Evolutionary conservation across 2,329 filamentous ascomycete genomes (phyloP).

Genomic region (Lizonia empirigonia): DNA sequence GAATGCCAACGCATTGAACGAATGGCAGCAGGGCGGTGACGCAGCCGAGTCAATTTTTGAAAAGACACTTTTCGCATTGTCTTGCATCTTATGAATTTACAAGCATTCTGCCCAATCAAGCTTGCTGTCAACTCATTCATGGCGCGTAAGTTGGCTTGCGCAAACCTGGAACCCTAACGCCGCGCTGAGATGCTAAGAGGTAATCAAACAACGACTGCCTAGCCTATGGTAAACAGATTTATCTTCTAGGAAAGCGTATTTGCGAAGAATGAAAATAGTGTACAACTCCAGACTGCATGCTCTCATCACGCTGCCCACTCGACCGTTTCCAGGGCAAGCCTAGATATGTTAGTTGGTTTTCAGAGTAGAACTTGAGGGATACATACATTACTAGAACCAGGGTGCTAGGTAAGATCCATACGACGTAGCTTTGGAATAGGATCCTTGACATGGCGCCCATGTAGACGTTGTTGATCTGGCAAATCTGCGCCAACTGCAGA

Average conservation of each 20-base stretch:
- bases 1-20: constrained; percentile 9
- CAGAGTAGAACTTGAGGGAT: not conserved
- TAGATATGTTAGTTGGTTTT: not conserved
- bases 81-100: constrained; percentile 3
- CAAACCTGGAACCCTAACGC: constrained; percentile 9
- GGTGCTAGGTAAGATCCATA: constrained; percentile 96
- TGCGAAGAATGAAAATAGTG: not conserved
- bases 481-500: constrained; percentile 94
- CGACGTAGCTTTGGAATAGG: constrained; percentile 94
- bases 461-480: constrained; percentile 96
- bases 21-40: constrained; percentile 5
- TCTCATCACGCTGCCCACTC: constrained; percentile 72
- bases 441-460: constrained; percentile 93
- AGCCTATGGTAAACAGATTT: not conserved
- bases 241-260: not conserved
- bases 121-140: not conserved
- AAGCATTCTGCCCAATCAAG: not conserved
- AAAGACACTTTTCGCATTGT: not conserved
- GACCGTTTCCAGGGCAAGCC: constrained; percentile 82
- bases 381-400: constrained; percentile 85
- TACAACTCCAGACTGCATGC: not conserved
- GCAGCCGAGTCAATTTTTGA: not conserved
- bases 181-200: constrained; percentile 17
- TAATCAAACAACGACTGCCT: not conserved
- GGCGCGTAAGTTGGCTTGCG: not conserved